Percentiles rank a stretch among this genome's conserved stretches.
These are phyloP conservation scores for Yamadazyma akitaensis DNA, from an alignment of 805 yeast species.

Conservation along the genomic window DNA sequence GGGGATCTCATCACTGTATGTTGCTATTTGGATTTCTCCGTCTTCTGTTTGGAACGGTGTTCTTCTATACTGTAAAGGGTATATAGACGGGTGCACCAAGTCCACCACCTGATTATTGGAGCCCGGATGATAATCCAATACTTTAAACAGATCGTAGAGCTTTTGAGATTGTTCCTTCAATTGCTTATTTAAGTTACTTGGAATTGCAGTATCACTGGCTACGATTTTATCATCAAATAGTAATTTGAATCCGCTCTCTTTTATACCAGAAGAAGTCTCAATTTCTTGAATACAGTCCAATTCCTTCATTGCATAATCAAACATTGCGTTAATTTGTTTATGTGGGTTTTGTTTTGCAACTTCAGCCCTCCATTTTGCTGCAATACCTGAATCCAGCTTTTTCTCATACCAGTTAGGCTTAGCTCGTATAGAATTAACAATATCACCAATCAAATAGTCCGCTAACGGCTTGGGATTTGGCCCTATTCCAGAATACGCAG, in stretches of 20 bases:
- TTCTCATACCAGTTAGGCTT: conserved; percentile 21
- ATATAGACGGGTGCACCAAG: conserved; percentile 42
- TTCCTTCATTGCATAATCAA: conserved; percentile 25
- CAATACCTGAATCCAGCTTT: conserved; percentile 14
- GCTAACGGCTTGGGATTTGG: conserved; percentile 14
- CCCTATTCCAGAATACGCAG: conserved; percentile 6
- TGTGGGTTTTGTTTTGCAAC: conserved; percentile 12
- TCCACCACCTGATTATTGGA: conserved; percentile 35
- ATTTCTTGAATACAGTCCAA: conserved; percentile 25
- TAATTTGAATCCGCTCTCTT: conserved; percentile 13
- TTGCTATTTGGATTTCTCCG: conserved; percentile 4
- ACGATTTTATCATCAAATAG: conserved; percentile 20
- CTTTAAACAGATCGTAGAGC: conserved; percentile 14
- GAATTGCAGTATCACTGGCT: conserved; percentile 19
- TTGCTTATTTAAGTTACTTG: conserved; percentile 5
- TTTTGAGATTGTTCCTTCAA: conserved; percentile 14
- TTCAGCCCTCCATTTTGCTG: conserved; percentile 20
- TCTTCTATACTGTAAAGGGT: conserved; percentile 28
- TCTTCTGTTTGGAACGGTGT: conserved; percentile 18
- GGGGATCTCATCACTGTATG: conserved; percentile 10
- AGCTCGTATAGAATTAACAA: conserved; percentile 15
- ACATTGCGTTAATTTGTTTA: conserved; percentile 15
- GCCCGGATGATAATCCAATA: conserved; percentile 36
- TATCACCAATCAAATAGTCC: conserved; percentile 18
- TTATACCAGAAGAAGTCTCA: conserved; percentile 11